Base-by-base conservation (phyloP, 192 early-diverging fungal species). In the Coemansia sp. region DNA sequence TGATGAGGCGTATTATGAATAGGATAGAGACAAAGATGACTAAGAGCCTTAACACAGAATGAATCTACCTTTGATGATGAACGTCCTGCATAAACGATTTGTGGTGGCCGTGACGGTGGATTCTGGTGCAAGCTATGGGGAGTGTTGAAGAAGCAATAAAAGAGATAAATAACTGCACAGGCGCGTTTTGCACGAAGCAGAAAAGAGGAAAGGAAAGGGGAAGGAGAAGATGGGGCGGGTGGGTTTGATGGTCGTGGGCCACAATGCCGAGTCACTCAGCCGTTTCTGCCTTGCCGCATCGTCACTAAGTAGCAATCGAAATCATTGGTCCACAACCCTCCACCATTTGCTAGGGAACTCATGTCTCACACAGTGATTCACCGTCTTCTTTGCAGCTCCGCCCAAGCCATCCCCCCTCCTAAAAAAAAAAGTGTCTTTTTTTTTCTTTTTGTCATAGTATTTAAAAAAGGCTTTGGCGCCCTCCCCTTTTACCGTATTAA, bases 231-330 rank as follows among this genome's bases (percentile, higher is more conserved):
- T 57, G 20, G 39, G 39, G 39, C 17, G 39, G 39, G 39, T 17
- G 1, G 39, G 14, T 10, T 39, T 46, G 39, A 1, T 17, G 11
- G 9, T 4, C 39, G 39, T 46, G 33, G 33, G 33, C 39, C 20
- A 19, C 31, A 59, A 64, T 29, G 62, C 57, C 66, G 62, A 74
- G 66, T 74, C 72, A 74, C 62, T 59, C 29, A 27, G 21, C 36
- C 46, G 55, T 58, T 54, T 50, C 59, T 31, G 21, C 36, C 29
- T 57, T 56, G 51, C n/a, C 8, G 54, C 33, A 11, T 22, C 52
- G 36, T 24, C 50, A 51, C 36, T 51, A 58, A 51, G 63, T 70
- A 46, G 39, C 27, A 23, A 50, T 53, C 21, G 31, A 11, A 42
- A 10, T 29, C 42, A 32, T 58, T 29, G 57, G 27, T 2, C 29